phyloP scores from a whole-genome alignment of 208 protist genomes.

The Acanthamoeba triangularis region DNA sequence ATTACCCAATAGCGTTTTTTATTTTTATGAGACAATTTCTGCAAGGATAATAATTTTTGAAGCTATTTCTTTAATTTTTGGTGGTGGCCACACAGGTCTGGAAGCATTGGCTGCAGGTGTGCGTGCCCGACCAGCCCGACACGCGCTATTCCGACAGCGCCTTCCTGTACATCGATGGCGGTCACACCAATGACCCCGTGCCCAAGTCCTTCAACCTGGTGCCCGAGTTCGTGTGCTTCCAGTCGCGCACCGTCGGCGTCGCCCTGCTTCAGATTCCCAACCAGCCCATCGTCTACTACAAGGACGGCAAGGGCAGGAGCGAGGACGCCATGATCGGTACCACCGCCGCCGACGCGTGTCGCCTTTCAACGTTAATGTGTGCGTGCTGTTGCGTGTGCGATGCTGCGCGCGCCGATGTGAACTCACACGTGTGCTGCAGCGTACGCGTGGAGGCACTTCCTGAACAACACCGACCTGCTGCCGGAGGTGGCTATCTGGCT shows the following conservation, averaged over 20 bases:
- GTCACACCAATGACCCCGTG: slow-evolving; percentile 63
- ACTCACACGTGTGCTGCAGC: slow-evolving; percentile 8
- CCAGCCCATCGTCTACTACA: slow-evolving; percentile 81
- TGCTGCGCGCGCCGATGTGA: neutral
- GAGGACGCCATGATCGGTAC: slow-evolving; percentile 85
- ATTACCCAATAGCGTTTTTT: neutral
- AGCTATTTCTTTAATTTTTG: neutral
- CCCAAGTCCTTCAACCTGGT: slow-evolving; percentile 18
- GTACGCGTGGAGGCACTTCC: slow-evolving; percentile 83
- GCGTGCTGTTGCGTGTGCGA: neutral
- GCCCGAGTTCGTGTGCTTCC: slow-evolving; percentile 47
- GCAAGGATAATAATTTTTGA: too few relatives aligned
- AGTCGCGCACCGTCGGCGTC: slow-evolving; percentile 50
- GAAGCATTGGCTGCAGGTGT: slow-evolving; percentile 79
- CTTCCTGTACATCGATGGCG: slow-evolving; percentile 79
- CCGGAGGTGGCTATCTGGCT: slow-evolving; percentile 84
- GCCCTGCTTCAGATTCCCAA: slow-evolving; percentile 85
- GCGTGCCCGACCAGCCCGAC: slow-evolving; percentile 78
- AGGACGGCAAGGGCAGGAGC: slow-evolving; percentile 74
- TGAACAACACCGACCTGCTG: slow-evolving; percentile 80
- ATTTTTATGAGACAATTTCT: neutral
- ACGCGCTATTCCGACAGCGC: slow-evolving; percentile 54
- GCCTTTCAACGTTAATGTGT: neutral
- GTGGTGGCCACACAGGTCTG: slow-evolving; percentile 50
- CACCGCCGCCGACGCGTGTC: too few relatives aligned